Percentiles rank a stretch among this genome's conserved stretches.
Conservation (phyloP, 257 asterid species). For the Jasminum sambac region DNA sequence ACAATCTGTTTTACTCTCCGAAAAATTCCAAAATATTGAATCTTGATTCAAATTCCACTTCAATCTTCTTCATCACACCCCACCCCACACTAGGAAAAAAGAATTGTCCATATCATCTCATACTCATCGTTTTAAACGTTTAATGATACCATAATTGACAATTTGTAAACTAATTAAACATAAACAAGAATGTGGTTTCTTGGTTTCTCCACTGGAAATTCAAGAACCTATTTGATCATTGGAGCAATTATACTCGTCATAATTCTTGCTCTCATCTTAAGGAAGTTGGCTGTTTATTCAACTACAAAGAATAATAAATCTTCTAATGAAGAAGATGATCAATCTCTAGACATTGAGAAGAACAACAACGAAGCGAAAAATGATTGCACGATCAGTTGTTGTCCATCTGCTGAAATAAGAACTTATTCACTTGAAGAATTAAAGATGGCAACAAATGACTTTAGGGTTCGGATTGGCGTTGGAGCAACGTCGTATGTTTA, state of each 20-base stretch:
- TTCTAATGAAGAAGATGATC: constrained; percentile 15
- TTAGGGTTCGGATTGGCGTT: constrained; percentile 57
- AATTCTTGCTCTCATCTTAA: constrained; percentile 44
- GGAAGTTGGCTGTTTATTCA: constrained; percentile 37
- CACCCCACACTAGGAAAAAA: neutral
- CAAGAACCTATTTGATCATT: constrained; percentile 46
- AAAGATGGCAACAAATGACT: constrained; percentile 57
- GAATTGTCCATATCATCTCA: constrained; percentile 1
- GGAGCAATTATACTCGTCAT: constrained; percentile 53
- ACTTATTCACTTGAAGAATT: constrained; percentile 69
- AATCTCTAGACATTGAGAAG: neutral
- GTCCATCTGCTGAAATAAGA: constrained; percentile 37
- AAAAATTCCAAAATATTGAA: constrained; percentile 42
- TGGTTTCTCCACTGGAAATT: constrained; percentile 56
- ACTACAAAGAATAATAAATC: constrained; percentile 27
- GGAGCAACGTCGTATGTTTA: constrained; percentile 75
- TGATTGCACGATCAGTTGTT: neutral
- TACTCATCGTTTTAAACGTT: constrained; percentile 16
- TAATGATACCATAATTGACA: constrained; percentile 23
- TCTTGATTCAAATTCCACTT: constrained; percentile 32
- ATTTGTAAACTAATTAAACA: constrained; percentile 16
- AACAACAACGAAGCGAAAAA: neutral
- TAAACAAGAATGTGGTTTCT: constrained; percentile 52
- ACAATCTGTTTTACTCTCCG: constrained; percentile 4
- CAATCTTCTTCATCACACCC: constrained; percentile 2